phyloP scores from a whole-genome alignment of 2,329 filamentous ascomycete genomes.

The Acrocalymma vagum region DNA sequence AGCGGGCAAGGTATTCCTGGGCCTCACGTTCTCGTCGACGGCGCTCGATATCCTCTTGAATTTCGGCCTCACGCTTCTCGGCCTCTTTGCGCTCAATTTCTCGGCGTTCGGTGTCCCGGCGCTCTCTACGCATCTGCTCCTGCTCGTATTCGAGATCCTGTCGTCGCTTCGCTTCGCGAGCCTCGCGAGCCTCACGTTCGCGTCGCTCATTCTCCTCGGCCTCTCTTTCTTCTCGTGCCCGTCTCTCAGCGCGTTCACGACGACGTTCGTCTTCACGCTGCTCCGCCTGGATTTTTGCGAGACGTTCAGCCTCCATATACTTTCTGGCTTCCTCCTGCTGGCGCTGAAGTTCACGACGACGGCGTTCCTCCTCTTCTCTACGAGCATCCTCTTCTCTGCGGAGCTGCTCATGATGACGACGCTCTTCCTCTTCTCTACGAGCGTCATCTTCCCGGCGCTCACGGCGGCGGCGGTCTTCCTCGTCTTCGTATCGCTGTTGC shows the following conservation, averaged over 20 bases:
- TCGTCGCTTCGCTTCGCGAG: conserved; percentile 39
- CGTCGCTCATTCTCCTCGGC: conserved; percentile 38
- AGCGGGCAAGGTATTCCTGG: conserved; percentile 29
- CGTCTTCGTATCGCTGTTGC: conserved; percentile 39
- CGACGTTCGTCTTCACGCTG: conserved; percentile 31
- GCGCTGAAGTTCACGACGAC: conserved; percentile 29
- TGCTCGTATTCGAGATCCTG: conserved; percentile 30
- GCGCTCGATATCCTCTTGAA: conserved; percentile 33
- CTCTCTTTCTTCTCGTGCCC: conserved; percentile 36
- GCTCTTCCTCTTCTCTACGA: conserved; percentile 35
- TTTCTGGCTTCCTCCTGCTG: conserved; percentile 39
- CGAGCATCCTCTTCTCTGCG: conserved; percentile 26
- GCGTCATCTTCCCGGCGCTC: conserved; percentile 31
- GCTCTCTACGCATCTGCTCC: conserved; percentile 33
- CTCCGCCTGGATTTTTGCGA: conserved; percentile 37
- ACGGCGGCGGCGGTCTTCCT: conserved; percentile 29
- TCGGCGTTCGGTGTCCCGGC: conserved; percentile 35
- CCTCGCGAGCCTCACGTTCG: conserved; percentile 32
- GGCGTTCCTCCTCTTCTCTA: conserved; percentile 23
- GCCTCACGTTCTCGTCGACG: conserved; percentile 35
- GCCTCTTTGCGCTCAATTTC: conserved; percentile 33
- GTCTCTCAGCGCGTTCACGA: conserved; percentile 33
- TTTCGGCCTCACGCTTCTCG: conserved; percentile 38
- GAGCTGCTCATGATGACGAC: conserved; percentile 29
- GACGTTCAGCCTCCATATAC: conserved; percentile 35